Conservation (phyloP, 352 stramenopile species). For the Pythium brassicae region DNA sequence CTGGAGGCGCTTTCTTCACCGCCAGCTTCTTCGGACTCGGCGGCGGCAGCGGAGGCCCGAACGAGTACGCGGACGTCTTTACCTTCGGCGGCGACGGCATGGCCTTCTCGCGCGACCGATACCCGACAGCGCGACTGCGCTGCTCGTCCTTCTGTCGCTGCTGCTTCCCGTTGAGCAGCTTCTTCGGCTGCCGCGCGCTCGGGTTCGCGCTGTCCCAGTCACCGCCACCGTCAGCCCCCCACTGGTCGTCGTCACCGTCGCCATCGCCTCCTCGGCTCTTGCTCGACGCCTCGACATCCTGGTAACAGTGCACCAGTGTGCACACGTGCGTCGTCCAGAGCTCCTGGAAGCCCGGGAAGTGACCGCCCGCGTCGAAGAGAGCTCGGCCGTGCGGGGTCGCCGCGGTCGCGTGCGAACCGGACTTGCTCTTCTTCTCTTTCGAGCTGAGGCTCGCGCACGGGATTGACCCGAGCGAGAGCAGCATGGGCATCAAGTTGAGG, state of each 20-base stretch:
- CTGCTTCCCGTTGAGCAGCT: slow-evolving; percentile 40
- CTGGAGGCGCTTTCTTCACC: slow-evolving; percentile 24
- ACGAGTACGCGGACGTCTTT: slow-evolving; percentile 49
- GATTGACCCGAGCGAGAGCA: slow-evolving; percentile 62
- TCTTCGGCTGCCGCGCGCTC: slow-evolving; percentile 16
- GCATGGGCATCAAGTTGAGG: slow-evolving; percentile 64
- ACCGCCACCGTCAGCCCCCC: not conserved
- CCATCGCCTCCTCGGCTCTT: slow-evolving; percentile 13
- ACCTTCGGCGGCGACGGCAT: slow-evolving; percentile 42
- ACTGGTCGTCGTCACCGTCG: slow-evolving; percentile 16
- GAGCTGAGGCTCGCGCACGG: slow-evolving; percentile 30
- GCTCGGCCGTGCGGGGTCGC: slow-evolving; percentile 19
- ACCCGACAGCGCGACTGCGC: slow-evolving; percentile 50
- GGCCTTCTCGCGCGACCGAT: slow-evolving; percentile 57
- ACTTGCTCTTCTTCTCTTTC: slow-evolving; percentile 51
- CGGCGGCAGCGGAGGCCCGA: slow-evolving; percentile 37
- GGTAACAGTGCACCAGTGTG: slow-evolving; percentile 42
- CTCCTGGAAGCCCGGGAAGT: slow-evolving; percentile 24
- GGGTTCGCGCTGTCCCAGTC: slow-evolving; percentile 22
- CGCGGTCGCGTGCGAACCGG: not conserved
- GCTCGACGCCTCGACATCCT: slow-evolving; percentile 25
- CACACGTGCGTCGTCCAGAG: slow-evolving; percentile 60
- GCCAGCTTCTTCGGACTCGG: slow-evolving; percentile 22
- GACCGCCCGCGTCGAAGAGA: slow-evolving; percentile 37
- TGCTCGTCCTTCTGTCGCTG: slow-evolving; percentile 70